These are phyloP conservation scores for Xylariaceae sp. DNA, from an alignment of 2,329 filamentous ascomycete genomes.

Conservation along the genomic window DNA sequence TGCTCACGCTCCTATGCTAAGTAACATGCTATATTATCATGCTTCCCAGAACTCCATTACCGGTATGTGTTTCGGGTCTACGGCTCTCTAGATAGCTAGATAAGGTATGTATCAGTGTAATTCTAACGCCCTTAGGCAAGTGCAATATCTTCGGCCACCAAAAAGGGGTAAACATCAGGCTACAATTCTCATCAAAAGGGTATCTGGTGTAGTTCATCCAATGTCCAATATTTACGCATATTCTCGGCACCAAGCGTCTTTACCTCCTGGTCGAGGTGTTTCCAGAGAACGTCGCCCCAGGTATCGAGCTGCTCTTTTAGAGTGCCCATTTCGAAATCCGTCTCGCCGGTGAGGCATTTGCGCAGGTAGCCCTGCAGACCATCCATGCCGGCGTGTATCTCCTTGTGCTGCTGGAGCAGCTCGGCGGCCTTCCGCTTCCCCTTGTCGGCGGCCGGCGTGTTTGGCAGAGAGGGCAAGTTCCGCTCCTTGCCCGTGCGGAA, in stretches of 20 bases:
- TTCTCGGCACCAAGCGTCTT: constrained; percentile 74
- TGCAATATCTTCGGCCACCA: too few relatives aligned
- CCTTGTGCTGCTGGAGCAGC: constrained; percentile 68
- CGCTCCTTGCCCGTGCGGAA: constrained; percentile 46
- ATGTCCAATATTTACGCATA: constrained; percentile 78
- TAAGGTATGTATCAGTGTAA: too few relatives aligned
- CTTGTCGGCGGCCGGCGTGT: constrained; percentile 9
- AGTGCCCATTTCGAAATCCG: constrained; percentile 51
- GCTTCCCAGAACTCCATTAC: too few relatives aligned
- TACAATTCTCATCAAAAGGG: constrained; percentile 50
- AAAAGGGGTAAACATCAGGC: too few relatives aligned
- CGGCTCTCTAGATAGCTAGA: too few relatives aligned
- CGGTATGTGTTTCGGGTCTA: too few relatives aligned
- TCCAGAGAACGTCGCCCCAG: constrained; percentile 77
- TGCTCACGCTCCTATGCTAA: too few relatives aligned
- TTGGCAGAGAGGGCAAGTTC: neutral
- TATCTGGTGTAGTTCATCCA: constrained; percentile 68
- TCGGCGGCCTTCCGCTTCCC: constrained; percentile 46
- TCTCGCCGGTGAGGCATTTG: constrained; percentile 59
- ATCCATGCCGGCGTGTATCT: constrained; percentile 75
- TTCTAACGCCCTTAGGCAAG: too few relatives aligned
- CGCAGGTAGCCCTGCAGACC: constrained; percentile 62
- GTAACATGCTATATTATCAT: too few relatives aligned
- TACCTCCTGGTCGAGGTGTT: constrained; percentile 82
- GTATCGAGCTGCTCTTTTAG: constrained; percentile 69